These are phyloP conservation scores for Pythium sp. DNA, from an alignment of 352 stramenopile genomes.

Conservation along the genomic window DNA sequence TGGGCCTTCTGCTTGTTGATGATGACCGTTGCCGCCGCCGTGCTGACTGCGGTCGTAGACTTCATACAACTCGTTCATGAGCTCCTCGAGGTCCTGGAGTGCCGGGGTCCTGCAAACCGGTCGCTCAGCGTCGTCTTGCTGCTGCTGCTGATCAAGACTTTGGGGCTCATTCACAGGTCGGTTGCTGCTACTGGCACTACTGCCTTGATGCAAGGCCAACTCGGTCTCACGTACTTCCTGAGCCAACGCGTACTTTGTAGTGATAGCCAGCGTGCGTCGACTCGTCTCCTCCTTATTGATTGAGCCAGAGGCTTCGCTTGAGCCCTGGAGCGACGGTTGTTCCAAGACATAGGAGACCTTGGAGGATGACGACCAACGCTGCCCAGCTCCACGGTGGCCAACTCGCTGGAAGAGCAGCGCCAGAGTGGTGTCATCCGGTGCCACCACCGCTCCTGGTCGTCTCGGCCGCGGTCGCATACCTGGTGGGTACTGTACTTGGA, in stretches of 20 bases:
- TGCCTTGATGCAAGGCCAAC: neutral
- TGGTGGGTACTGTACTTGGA: no score
- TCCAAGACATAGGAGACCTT: neutral
- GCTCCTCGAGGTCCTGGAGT: slow-evolving; percentile 29
- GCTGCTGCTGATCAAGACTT: neutral
- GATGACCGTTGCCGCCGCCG: neutral
- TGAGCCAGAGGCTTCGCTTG: neutral
- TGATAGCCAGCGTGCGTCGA: slow-evolving; percentile 4
- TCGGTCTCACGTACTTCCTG: slow-evolving; percentile 8
- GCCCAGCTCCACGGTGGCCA: neutral
- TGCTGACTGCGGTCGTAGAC: slow-evolving; percentile 18
- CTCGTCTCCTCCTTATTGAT: neutral
- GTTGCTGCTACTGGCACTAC: neutral
- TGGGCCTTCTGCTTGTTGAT: no score
- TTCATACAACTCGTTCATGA: slow-evolving; percentile 34
- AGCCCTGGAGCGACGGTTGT: neutral
- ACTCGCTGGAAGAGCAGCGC: slow-evolving; percentile 25
- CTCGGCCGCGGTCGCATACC: neutral
- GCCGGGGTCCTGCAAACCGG: neutral
- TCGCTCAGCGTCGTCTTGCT: neutral
- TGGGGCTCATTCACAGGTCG: neutral
- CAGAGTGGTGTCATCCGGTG: slow-evolving; percentile 21
- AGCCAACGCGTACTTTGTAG: slow-evolving; percentile 2
- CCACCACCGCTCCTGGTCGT: no score
- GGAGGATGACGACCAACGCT: neutral